Percentiles rank a stretch among this genome's conserved stretches.
These are phyloP conservation scores for Fusarium praegraminearum DNA, from an alignment of 2,329 filamentous ascomycete genomes.

Conservation along the genomic window DNA sequence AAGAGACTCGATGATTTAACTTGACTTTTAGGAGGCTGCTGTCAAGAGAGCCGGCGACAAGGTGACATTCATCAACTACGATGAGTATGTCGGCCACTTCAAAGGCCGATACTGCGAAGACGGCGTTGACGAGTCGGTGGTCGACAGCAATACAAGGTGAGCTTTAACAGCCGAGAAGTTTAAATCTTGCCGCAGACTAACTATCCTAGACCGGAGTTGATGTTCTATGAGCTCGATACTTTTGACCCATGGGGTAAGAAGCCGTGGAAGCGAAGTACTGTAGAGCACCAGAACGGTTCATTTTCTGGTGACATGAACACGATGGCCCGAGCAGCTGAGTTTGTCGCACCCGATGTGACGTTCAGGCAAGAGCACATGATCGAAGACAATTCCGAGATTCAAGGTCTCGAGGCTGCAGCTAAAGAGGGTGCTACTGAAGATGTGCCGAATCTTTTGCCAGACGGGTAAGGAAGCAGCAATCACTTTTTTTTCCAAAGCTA, in stretches of 20 bases:
- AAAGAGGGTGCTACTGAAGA: neutral
- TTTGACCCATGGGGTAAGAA: constrained; percentile 1
- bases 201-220: neutral
- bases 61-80: constrained; percentile 9
- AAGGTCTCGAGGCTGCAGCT: no score
- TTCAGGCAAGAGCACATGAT: constrained; percentile 3
- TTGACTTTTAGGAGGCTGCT: neutral
- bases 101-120: constrained; percentile 15
- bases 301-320: constrained; percentile 10
- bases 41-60: constrained; percentile 1
- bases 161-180: neutral
- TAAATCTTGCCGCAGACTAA: neutral
- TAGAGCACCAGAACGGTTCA: constrained; percentile 1
- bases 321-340: constrained; percentile 1
- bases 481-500: no score
- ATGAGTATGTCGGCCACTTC: constrained; percentile 11
- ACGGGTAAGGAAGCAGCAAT: constrained; percentile 9
- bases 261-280: constrained; percentile 14
- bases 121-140: neutral
- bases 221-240: constrained; percentile 21
- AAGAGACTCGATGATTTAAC: no score
- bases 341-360: neutral
- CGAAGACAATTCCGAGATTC: no score
- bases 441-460: constrained; percentile 12
- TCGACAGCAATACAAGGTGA: constrained; percentile 12